A percentile compares a stretch with the other conserved stretches of the same genome.
Conservation (phyloP, 169 alveolate genomes). For the Cryptosporidium baileyi region DNA sequence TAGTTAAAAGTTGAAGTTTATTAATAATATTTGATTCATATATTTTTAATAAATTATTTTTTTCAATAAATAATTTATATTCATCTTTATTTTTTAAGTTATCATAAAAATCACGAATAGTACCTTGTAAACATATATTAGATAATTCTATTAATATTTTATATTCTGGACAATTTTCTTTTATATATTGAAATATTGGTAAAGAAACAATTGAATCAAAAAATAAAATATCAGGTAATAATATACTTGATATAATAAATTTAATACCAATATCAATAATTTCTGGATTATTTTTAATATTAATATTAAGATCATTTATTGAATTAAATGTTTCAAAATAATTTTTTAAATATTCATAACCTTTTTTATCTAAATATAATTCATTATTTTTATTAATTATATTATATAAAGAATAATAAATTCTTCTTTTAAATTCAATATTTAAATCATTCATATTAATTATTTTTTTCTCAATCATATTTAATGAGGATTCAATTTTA, state of each 20-base stretch:
- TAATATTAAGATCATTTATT: conserved; percentile 1
- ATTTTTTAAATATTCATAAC: conserved; percentile 12
- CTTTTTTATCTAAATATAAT: conserved; percentile 4
- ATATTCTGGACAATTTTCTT: not conserved
- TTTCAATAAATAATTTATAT: not conserved
- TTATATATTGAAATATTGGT: conserved; percentile 21
- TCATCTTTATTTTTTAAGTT: not conserved
- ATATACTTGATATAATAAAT: conserved; percentile 26
- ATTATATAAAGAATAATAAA: conserved; percentile 7
- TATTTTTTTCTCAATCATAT: conserved; percentile 28
- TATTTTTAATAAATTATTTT: not conserved
- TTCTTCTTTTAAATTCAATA: not conserved
- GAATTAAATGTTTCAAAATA: conserved; percentile 24
- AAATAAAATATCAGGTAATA: conserved; percentile 47
- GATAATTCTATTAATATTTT: not conserved
- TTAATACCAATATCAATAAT: not conserved
- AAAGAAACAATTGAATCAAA: conserved; percentile 36
- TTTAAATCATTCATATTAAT: not conserved
- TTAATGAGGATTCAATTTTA: not conserved
- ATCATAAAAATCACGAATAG: conserved; percentile 32
- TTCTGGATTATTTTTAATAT: not conserved
- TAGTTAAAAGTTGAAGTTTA: conserved; percentile 32
- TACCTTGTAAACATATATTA: conserved; percentile 46
- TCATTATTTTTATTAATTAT: not conserved
- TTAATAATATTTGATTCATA: conserved; percentile 23